Base-by-base conservation (phyloP, 495 filamentous ascomycete genomes). In the Aspergillus ostianus region DNA sequence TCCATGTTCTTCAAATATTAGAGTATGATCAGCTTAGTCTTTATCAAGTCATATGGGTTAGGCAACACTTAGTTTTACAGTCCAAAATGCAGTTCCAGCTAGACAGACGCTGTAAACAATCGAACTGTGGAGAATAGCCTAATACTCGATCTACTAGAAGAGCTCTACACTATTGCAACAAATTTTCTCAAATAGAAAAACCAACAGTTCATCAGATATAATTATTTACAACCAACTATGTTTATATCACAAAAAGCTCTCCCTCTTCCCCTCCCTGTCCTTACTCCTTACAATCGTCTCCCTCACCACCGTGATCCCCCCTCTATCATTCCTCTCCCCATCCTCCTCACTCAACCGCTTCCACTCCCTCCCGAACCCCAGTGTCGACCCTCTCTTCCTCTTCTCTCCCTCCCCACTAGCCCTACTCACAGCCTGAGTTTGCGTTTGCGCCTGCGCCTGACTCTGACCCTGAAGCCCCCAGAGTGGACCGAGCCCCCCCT, bases 271-370 rank as follows among this genome's bases (percentile, higher is more conserved):
- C 10, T 41, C 36, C 36, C 36, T 41, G 9, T 41, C 36, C 4
- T 41, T 7, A 48, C 61, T 47, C 56, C 56, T 20, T 48, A 67
- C 47, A 56, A 67, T 62, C 51, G 57, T 62, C 65, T 67, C 65
- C 21, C 32, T 53, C 1, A 67, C 65, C 3, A 64, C 65, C 51
- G 62, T 62, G 45, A 67, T 64, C 47, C 65, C 59, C 53, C 51
- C 47, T 46, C 45, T 46, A 55, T 50, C 54, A 15, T 21, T 17
- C n/a, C 52, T 54, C 30, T 51, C 29, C 45, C 41, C 57, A 27
- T 56, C 58, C 51, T 41, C 26, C 15, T 17, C 47, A 21, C 13
- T 41, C 13, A 41, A 41, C 36, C 36, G 15, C 36, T 41, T 12
- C 36, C 36, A 41, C 13, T 41, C 36, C 36, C 36, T 41, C 13